Conservation (phyloP, 192 early-diverging fungal species). For the Cladochytrium replicatum region DNA sequence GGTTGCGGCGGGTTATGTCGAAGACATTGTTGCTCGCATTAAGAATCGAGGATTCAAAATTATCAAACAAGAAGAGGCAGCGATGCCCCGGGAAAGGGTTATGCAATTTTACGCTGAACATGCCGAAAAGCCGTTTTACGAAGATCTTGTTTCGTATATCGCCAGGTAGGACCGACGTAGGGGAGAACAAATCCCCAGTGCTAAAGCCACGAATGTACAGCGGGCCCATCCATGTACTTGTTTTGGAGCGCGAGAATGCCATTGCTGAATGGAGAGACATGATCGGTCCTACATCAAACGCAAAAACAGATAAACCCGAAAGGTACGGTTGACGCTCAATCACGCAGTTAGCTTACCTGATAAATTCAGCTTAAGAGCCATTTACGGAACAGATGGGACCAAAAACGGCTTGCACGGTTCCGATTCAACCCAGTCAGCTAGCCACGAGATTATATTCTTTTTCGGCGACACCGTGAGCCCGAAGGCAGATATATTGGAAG, state of each 20-base stretch:
- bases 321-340: slow-evolving; percentile 18
- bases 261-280: slow-evolving; percentile 45
- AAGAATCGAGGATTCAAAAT: slow-evolving; percentile 35
- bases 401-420: slow-evolving; percentile 51
- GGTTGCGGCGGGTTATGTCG: slow-evolving; percentile 21
- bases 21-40: slow-evolving; percentile 41
- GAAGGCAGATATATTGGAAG: too few species aligned
- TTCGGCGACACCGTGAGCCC: too few species aligned
- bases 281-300: slow-evolving; percentile 50
- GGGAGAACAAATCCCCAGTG: not conserved
- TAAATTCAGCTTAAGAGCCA: slow-evolving; percentile 36
- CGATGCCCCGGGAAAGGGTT: slow-evolving; percentile 24
- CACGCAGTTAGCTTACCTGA: not conserved
- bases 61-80: slow-evolving; percentile 35
- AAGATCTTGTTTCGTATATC: too few species aligned
- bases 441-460: too few species aligned
- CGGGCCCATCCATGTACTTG: slow-evolving; percentile 45
- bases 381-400: slow-evolving; percentile 43
- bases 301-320: slow-evolving; percentile 43
- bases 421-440: slow-evolving; percentile 36
- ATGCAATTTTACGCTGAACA: slow-evolving; percentile 27
- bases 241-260: slow-evolving; percentile 40
- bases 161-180: too few species aligned
- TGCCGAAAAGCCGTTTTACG: slow-evolving; percentile 25
- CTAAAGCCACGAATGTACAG: slow-evolving; percentile 11